phyloP scores from a whole-genome alignment of 805 yeast genomes.

The Saccharomycopsis lassenensis region DNA sequence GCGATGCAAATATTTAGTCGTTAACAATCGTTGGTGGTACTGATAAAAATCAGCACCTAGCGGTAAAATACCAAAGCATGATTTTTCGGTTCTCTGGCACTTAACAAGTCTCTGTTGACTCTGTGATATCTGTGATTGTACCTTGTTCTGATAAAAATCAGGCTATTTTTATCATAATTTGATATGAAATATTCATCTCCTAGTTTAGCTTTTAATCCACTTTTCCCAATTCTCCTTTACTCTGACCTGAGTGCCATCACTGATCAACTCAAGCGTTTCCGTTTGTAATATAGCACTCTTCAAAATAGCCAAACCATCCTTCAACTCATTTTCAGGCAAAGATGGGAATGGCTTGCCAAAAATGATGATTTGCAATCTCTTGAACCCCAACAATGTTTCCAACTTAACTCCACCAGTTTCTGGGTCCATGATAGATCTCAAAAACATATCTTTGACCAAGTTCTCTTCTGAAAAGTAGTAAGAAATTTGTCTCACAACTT shows the following conservation, averaged over 20 bases:
- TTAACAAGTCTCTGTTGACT: no score
- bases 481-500: conserved; percentile 54
- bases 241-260: conserved; percentile 47
- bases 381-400: conserved; percentile 51
- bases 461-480: conserved; percentile 88
- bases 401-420: conserved; percentile 63
- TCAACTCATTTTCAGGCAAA: conserved; percentile 40
- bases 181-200: background rate
- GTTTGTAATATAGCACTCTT: conserved; percentile 27
- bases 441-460: conserved; percentile 69
- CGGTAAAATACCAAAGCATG: no score
- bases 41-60: no score
- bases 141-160: no score
- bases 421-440: conserved; percentile 69
- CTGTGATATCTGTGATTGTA: no score
- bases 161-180: no score
- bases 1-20: no score
- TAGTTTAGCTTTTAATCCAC: conserved; percentile 45
- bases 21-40: no score
- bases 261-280: conserved; percentile 27
- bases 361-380: conserved; percentile 55
- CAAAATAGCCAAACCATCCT: conserved; percentile 30
- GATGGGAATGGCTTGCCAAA: conserved; percentile 33
- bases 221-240: conserved; percentile 44
- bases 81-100: no score